phyloP scores from a whole-genome alignment of 192 early-diverging fungal genomes.

The Entomortierella chlamydospora region DNA sequence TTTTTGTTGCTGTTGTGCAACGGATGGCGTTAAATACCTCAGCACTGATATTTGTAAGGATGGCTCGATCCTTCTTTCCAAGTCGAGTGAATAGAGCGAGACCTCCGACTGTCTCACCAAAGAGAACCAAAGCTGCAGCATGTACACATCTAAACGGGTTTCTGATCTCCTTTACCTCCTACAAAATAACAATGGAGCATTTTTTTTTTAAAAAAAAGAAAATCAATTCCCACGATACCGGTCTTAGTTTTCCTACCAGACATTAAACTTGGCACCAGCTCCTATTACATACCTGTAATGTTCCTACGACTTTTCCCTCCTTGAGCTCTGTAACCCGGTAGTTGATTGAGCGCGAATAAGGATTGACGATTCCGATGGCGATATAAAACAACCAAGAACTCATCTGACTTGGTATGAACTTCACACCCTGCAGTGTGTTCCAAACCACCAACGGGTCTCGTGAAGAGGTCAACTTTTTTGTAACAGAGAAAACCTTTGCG shows the following conservation, averaged over 20 bases:
- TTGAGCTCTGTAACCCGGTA: slow-evolving; percentile 21
- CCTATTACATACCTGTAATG: slow-evolving; percentile 43
- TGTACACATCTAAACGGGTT: slow-evolving; percentile 62
- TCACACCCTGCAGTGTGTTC: neutral
- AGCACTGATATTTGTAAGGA: slow-evolving; percentile 51
- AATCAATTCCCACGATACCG: neutral
- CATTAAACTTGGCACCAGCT: neutral
- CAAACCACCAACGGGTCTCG: slow-evolving; percentile 21
- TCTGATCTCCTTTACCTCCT: slow-evolving; percentile 58
- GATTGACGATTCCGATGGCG: slow-evolving; percentile 18
- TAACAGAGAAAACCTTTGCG: neutral
- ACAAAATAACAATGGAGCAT: neutral
- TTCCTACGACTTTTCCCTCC: slow-evolving; percentile 18
- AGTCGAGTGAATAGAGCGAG: slow-evolving; percentile 58
- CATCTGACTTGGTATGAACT: slow-evolving; percentile 11
- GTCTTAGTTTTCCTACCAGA: neutral
- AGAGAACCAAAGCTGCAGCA: slow-evolving; percentile 60
- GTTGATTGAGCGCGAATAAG: slow-evolving; percentile 16
- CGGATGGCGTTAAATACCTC: slow-evolving; percentile 53
- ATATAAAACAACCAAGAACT: slow-evolving; percentile 17
- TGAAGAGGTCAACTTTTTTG: neutral
- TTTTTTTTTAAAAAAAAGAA: neutral
- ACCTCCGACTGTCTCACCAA: slow-evolving; percentile 62
- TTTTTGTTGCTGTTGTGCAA: too few species aligned
- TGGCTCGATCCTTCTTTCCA: slow-evolving; percentile 59